phyloP scores from a whole-genome alignment of 768 basidiomycete genomes.

The Pleurotus pulmonarius region DNA sequence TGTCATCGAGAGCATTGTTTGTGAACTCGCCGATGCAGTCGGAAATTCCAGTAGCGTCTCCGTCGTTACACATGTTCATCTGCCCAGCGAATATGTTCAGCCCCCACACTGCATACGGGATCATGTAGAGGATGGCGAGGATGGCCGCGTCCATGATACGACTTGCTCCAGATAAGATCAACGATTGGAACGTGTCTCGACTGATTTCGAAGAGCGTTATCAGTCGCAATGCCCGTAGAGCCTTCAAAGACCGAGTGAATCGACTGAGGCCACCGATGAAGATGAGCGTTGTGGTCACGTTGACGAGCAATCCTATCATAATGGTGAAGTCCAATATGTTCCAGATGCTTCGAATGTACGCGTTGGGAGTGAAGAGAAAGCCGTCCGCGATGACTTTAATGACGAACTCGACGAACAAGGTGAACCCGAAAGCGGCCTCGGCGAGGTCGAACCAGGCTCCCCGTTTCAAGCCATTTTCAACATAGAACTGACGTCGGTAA shows the following conservation, averaged over 20 bases:
- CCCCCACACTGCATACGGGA: constrained; percentile 92
- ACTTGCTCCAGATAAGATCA: constrained; percentile 81
- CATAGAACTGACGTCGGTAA: constrained; percentile 74
- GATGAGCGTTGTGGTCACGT: constrained; percentile 66
- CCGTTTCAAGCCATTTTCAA: constrained; percentile 51
- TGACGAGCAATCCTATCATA: constrained; percentile 72
- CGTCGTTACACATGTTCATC: constrained; percentile 84
- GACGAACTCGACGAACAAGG: constrained; percentile 75
- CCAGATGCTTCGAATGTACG: constrained; percentile 90
- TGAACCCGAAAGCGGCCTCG: constrained; percentile 67
- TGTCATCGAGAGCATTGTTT: constrained; percentile 53
- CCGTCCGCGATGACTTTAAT: constrained; percentile 95
- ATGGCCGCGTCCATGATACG: constrained; percentile 89
- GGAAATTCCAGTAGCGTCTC: constrained; percentile 41
- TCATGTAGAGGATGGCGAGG: constrained; percentile 87
- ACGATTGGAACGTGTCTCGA: constrained; percentile 80
- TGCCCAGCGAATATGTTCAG: constrained; percentile 87
- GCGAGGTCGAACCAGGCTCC: constrained; percentile 86
- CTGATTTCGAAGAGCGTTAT: constrained; percentile 88
- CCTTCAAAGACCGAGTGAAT: constrained; percentile 82
- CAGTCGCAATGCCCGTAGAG: constrained; percentile 81
- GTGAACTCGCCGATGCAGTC: constrained; percentile 77
- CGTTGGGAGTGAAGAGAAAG: constrained; percentile 85
- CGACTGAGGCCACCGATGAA: constrained; percentile 78
- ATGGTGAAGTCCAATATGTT: constrained; percentile 88